Evolutionary conservation across 2,329 filamentous ascomycete species (phyloP), one percentile per base, ranked within the genome.

Genomic region (Sarocladium brachiariae): DNA sequence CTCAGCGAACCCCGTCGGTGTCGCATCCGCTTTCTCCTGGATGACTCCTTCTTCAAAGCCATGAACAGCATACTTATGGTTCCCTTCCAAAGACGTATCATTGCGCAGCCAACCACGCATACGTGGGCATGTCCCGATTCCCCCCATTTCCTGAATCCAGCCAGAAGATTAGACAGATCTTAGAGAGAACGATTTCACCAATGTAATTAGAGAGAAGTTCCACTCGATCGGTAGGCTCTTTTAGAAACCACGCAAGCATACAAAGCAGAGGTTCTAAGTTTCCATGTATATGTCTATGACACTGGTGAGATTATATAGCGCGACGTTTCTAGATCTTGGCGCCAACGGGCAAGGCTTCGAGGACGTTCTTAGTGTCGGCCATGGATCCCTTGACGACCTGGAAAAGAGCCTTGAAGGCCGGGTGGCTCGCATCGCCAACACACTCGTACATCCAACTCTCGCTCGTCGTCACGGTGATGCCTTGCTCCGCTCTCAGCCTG

Each of bases 1-100:
- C 51, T 76, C 81, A 6, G 75, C 81, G 27, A 97, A 97, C 62
- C 92, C 93, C 0, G 80, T 96, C 16, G 92, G 92, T 8, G 88
- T 88, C n/a, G 92, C 87, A 13, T 93, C 89, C 52, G 92, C 92
- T 2, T 97, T 97, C 70, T 85, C 87, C 11, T 97, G 91, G 91
- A 84, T 96, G 73, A 92, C 87, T 45, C 69, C 75, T 35, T 57
- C 66, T 16, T 63, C 62, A 48, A 67, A 73, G 41, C 45, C 61
- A 7, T 49, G 33, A 30, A 68, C 65, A 57, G 52, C 70, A 2
- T n/a, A n/a, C n/a, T 61, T 70, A 19, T 4, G 19, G 39, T 9
- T 57, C 67, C 4, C 55, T 64, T 21, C 19, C 21, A 4, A 6
- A 37, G 34, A n/a, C n/a, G n/a, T n/a, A n/a, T n/a, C n/a, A n/a